Percentiles rank a stretch among this genome's conserved stretches.
Evolutionary conservation across 2,329 filamentous ascomycete species (phyloP).

Genomic region (Diaporthe humulicola): DNA sequence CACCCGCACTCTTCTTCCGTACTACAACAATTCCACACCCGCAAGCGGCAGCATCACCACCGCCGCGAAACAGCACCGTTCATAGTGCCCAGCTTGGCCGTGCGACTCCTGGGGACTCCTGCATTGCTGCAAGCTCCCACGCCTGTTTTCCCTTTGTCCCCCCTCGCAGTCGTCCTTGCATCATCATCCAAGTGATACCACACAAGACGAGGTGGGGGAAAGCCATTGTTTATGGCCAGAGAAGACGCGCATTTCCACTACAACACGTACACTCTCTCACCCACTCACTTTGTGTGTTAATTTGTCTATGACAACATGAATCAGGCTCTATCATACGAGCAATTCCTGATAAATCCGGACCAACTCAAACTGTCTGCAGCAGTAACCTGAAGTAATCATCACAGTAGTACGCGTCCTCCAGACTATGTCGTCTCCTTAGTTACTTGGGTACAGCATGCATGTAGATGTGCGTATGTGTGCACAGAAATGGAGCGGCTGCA

Average conservation of each 20-base stretch:
- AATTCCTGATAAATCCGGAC: not conserved
- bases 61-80: not conserved
- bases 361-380: not conserved
- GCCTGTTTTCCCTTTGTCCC: not conserved
- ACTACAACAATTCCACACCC: constrained; percentile 33
- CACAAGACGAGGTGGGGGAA: not conserved
- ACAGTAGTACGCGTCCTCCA: constrained; percentile 1
- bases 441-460: not conserved
- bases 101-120: not conserved
- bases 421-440: not conserved
- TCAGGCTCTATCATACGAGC: not conserved
- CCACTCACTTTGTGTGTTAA: not conserved
- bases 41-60: not conserved
- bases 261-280: not conserved
- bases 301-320: not conserved
- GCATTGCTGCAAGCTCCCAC: constrained; percentile 10
- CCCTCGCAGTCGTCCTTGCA: not conserved
- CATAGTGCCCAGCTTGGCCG: not conserved
- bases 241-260: not conserved
- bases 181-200: not conserved
- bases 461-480: not conserved
- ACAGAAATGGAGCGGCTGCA: constrained; percentile 5
- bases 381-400: not conserved
- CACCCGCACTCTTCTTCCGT: constrained; percentile 26
- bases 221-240: not conserved